Evolutionary conservation across 2,329 filamentous ascomycete species (phyloP).

Genomic region (Trichophyton simii): DNA sequence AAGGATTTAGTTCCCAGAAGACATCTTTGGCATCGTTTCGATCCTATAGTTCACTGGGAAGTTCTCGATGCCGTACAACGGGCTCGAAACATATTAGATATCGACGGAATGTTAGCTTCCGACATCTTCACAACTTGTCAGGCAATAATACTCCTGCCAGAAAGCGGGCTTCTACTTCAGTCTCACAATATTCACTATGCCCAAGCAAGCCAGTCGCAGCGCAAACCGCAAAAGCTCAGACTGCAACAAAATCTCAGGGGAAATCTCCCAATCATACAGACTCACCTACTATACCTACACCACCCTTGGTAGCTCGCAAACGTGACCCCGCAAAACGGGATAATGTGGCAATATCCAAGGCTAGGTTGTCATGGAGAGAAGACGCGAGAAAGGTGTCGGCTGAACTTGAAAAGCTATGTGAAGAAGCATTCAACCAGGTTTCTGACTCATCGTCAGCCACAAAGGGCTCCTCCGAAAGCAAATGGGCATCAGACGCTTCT

Average conservation of each 20-base stretch:
- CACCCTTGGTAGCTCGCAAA: conserved; percentile 26
- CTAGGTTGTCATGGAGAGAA: conserved; percentile 47
- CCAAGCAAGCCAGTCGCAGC: conserved; percentile 15
- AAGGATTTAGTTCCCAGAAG: conserved; percentile 19
- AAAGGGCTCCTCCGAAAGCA: background rate
- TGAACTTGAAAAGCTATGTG: conserved; percentile 78
- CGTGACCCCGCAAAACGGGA: conserved; percentile 19
- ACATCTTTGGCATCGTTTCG: conserved; percentile 28
- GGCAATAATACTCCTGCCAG: conserved; percentile 20
- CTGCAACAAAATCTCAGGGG: conserved; percentile 13
- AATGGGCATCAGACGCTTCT: background rate
- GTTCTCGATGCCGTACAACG: conserved; percentile 26
- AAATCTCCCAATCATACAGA: conserved; percentile 18
- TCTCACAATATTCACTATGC: conserved; percentile 18
- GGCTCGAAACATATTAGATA: conserved; percentile 31
- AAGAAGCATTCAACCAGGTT: conserved; percentile 65
- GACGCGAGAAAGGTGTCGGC: conserved; percentile 74
- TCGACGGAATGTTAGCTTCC: conserved; percentile 53
- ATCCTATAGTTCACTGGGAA: conserved; percentile 38
- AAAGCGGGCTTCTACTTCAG: conserved; percentile 16
- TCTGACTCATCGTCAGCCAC: background rate
- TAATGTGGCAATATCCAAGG: conserved; percentile 30
- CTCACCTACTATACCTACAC: conserved; percentile 30
- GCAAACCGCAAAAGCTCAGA: conserved; percentile 13
- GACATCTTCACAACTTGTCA: conserved; percentile 38